Conservation (phyloP, 2,329 filamentous ascomycete genomes). For the Dactylellina haptotyla region DNA sequence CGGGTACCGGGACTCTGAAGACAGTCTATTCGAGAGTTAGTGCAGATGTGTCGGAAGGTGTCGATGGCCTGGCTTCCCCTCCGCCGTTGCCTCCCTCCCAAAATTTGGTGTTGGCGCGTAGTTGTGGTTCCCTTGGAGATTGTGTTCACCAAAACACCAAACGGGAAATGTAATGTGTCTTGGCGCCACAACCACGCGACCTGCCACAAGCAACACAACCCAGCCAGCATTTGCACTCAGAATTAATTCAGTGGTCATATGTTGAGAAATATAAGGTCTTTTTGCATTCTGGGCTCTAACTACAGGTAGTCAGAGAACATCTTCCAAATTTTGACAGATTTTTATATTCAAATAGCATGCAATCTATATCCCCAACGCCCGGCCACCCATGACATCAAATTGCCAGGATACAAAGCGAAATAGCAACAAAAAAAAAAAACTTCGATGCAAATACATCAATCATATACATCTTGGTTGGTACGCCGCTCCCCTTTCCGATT, state of each 20-base stretch:
- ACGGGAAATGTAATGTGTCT: slow-evolving; percentile 1
- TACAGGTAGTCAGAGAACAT: no score
- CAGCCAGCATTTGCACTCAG: not conserved
- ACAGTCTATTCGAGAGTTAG: not conserved
- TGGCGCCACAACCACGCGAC: not conserved
- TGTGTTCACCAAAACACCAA: not conserved
- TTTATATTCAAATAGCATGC: no score
- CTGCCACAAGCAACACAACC: not conserved
- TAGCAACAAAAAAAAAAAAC: no score
- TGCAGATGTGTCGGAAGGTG: not conserved
- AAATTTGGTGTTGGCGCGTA: not conserved
- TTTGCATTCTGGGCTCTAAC: no score
- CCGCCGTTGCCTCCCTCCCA: not conserved
- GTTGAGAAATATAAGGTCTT: not conserved
- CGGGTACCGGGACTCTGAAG: no score
- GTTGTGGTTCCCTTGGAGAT: slow-evolving; percentile 5
- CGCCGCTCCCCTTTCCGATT: no score
- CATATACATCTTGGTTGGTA: no score
- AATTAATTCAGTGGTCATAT: not conserved
- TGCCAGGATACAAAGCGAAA: no score
- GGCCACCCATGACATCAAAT: no score
- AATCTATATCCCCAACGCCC: no score
- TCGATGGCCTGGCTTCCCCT: not conserved
- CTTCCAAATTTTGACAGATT: no score
- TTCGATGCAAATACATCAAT: no score